Conservation (phyloP, 1,284 basidiomycete genomes). For the Rhodotorula sp. region DNA sequence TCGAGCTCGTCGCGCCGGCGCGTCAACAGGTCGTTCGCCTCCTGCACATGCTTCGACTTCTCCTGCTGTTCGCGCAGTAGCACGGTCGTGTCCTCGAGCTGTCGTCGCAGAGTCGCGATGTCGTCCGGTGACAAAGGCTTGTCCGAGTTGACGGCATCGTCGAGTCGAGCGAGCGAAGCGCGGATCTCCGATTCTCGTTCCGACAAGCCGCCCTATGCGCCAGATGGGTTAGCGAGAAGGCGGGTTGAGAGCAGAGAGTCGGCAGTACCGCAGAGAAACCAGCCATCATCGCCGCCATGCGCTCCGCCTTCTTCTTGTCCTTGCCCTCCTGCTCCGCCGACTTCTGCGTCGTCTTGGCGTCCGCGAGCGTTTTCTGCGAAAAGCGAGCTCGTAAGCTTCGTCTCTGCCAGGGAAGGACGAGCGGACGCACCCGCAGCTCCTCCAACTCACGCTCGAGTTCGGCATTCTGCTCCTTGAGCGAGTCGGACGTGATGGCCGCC, state of each 20-base stretch:
- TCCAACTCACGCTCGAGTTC: slow-evolving; percentile 87
- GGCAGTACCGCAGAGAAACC: slow-evolving; percentile 83
- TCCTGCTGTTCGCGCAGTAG: slow-evolving; percentile 85
- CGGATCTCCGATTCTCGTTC: slow-evolving; percentile 92
- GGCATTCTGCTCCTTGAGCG: slow-evolving; percentile 89
- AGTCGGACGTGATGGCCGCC: slow-evolving; percentile 88
- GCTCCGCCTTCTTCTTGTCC: slow-evolving; percentile 98
- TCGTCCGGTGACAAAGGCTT: slow-evolving; percentile 64
- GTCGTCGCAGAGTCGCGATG: slow-evolving; percentile 72
- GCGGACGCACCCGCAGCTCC: slow-evolving; percentile 60
- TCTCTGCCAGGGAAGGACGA: too few species aligned
- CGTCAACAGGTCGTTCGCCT: slow-evolving; percentile 83
- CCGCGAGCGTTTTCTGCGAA: slow-evolving; percentile 64
- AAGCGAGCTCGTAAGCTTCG: not conserved
- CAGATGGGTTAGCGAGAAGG: slow-evolving; percentile 45
- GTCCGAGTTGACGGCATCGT: slow-evolving; percentile 64
- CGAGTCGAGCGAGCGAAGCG: slow-evolving; percentile 72
- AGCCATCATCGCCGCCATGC: slow-evolving; percentile 99
- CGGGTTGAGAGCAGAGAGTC: not conserved
- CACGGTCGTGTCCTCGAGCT: slow-evolving; percentile 83
- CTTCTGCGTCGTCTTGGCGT: slow-evolving; percentile 74
- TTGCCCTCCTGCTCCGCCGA: slow-evolving; percentile 87
- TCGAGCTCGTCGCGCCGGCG: slow-evolving; percentile 86
- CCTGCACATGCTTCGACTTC: slow-evolving; percentile 79
- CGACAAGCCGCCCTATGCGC: slow-evolving; percentile 73